Evolutionary conservation across 176 grass and related monocot species (phyloP), one percentile per base, ranked within the genome.

Genomic region (Alopecurus myosuroides): DNA sequence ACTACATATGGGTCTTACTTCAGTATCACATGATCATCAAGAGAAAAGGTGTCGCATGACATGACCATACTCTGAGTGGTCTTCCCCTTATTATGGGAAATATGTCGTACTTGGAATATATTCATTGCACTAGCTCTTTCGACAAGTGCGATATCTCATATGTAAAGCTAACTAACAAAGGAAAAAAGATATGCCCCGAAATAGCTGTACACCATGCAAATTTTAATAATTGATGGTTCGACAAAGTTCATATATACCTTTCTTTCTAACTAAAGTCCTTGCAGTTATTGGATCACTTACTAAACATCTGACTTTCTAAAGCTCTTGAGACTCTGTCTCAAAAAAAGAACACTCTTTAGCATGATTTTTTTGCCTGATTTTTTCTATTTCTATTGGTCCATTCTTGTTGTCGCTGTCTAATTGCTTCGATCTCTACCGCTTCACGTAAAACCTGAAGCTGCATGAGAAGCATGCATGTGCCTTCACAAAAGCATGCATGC

Each of bases 31-130:
- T 40, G 70, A 45, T 69, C 42, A 57, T 72, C 2, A 1, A 71
- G 56, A 58, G 6, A 77, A 55, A 71, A 39, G 40, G 20, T 56
- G 56, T 74, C 29, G 62, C 72, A 28, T 82, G 79, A 70, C 79
- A 76, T 33, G 58, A 45, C 70, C 36, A 26, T 26, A 65, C 85
- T 28, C 58, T 67, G 76, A 11, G 9, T 19, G 49, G 39, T 49
- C 37, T 6, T 7, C 4, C 15, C 56, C 49, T 30, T 49, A 77
- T 70, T 30, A 77, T 57, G 70, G 81, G 12, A 81, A 48, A 68
- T 76, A 39, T 63, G 11, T 40, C 0, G 13, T 10, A 18, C 28
- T 74, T 46, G 20, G 23, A n/a, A 58, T 58, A 44, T 73, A 33
- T 57, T 60, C 36, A 25, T 60, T 44, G 68, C 25, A 45, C 78